Evolutionary conservation across 2,329 filamentous ascomycete species (phyloP).

Genomic region (Penicillium sclerotiorum): DNA sequence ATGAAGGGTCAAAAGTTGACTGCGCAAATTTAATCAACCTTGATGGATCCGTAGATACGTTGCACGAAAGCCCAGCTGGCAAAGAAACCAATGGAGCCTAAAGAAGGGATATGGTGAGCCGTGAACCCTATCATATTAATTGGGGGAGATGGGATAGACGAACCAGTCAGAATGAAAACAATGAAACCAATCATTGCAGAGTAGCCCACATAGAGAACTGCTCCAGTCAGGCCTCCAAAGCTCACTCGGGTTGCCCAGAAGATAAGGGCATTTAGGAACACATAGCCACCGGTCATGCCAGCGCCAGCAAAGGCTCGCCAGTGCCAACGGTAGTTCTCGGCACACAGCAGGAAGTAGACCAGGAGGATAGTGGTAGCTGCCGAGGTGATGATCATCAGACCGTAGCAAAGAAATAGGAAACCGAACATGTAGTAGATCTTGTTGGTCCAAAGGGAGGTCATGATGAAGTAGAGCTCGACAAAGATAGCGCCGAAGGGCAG

Average conservation of each 20-base stretch:
- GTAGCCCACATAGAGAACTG: conserved; percentile 91
- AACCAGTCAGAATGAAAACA: conserved; percentile 93
- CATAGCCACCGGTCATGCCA: conserved; percentile 86
- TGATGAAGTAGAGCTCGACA: conserved; percentile 98
- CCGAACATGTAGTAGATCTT: conserved; percentile 99
- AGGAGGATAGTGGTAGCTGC: conserved; percentile 90
- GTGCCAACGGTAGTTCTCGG: conserved; percentile 98
- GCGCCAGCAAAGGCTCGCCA: conserved; percentile 93
- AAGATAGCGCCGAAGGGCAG: conserved; percentile 96
- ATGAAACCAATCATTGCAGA: conserved; percentile 84
- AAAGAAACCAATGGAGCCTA: conserved; percentile 94
- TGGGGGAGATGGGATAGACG: conserved; percentile 39
- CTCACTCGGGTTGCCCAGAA: conserved; percentile 90
- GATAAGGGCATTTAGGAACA: conserved; percentile 86
- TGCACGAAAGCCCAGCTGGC: conserved; percentile 92
- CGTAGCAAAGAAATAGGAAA: conserved; percentile 97
- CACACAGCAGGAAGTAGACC: conserved; percentile 94
- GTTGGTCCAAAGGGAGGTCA: conserved; percentile 98
- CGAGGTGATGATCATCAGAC: conserved; percentile 93
- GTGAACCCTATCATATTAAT: background rate
- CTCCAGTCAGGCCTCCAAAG: conserved; percentile 80
- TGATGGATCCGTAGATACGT: conserved; percentile 96
- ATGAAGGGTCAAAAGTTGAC: background rate
- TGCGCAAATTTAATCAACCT: conserved; percentile 72
- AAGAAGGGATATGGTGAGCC: conserved; percentile 7